Conservation (phyloP, 2,329 filamentous ascomycete genomes). For the Microcera coccophila region DNA sequence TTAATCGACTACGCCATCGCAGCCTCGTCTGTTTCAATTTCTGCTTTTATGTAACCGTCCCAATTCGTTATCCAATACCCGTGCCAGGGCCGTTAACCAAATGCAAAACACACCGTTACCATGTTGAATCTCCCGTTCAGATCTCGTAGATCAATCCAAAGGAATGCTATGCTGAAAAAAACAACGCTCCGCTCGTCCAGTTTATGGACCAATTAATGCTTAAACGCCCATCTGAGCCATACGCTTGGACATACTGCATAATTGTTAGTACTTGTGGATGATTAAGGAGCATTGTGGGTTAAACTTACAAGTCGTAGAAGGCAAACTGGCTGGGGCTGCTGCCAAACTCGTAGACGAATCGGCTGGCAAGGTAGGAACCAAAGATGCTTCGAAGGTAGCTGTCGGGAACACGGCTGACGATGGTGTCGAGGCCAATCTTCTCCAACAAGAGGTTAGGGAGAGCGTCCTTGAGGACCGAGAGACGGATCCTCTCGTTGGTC, state of each 20-base stretch:
- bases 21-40: conserved; percentile 18
- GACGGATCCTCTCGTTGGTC: conserved; percentile 74
- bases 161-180: conserved; percentile 25
- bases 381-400: conserved; percentile 93
- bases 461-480: conserved; percentile 76
- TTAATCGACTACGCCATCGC: conserved; percentile 20
- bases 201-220: background rate
- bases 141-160: conserved; percentile 15
- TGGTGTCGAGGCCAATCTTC: conserved; percentile 86
- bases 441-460: conserved; percentile 78
- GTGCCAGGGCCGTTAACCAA: conserved; percentile 22
- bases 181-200: background rate
- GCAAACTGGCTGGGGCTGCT: conserved; percentile 92
- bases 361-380: conserved; percentile 87
- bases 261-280: conserved; percentile 29
- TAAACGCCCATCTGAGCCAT: conserved; percentile 44
- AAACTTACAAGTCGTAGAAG: conserved; percentile 93
- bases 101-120: conserved; percentile 26
- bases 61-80: conserved; percentile 20
- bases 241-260: conserved; percentile 59
- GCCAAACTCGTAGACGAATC: conserved; percentile 95
- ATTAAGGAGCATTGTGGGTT: background rate
- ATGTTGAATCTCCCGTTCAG: conserved; percentile 22
- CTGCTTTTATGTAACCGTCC: conserved; percentile 28
- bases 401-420: conserved; percentile 83